Percentiles rank a stretch among this genome's conserved stretches.
Conservation (phyloP, 805 yeast species). For the Wilhelminamyces savonicus region DNA sequence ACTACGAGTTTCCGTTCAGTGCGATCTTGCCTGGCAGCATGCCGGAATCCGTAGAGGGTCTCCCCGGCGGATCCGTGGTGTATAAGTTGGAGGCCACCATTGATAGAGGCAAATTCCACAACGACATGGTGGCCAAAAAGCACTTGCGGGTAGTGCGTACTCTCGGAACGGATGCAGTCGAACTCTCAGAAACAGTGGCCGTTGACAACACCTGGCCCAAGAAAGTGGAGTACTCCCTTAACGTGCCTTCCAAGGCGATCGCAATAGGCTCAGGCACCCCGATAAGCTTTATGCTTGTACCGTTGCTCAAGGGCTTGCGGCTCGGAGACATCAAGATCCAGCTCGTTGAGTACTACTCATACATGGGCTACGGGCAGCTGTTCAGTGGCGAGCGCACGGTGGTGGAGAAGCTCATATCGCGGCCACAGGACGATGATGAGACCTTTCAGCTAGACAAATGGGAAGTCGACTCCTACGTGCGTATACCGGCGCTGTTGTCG, state of each 20-base stretch:
- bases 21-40: slow-evolving; percentile 77
- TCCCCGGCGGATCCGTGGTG: slow-evolving; percentile 68
- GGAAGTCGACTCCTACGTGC: slow-evolving; percentile 60
- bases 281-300: slow-evolving; percentile 65
- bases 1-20: slow-evolving; percentile 86
- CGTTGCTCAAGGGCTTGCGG: slow-evolving; percentile 72
- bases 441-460: slow-evolving; percentile 51
- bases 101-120: slow-evolving; percentile 75
- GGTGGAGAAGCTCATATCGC: slow-evolving; percentile 38
- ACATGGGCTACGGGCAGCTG: slow-evolving; percentile 46
- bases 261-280: slow-evolving; percentile 82
- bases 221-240: slow-evolving; percentile 84
- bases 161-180: slow-evolving; percentile 78
- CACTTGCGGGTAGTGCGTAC: slow-evolving; percentile 82
- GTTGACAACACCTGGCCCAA: slow-evolving; percentile 95
- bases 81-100: slow-evolving; percentile 74
- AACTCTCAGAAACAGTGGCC: slow-evolving; percentile 83
- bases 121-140: slow-evolving; percentile 57
- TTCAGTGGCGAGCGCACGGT: slow-evolving; percentile 55
- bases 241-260: slow-evolving; percentile 80
- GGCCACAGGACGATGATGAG: slow-evolving; percentile 38
- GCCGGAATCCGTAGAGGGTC: slow-evolving; percentile 86
- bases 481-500: slow-evolving; percentile 66
- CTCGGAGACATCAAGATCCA: slow-evolving; percentile 69
- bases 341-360: slow-evolving; percentile 62